These are phyloP conservation scores for Coprinopsis strossmayeri DNA, from an alignment of 768 basidiomycete species.

Conservation along the genomic window DNA sequence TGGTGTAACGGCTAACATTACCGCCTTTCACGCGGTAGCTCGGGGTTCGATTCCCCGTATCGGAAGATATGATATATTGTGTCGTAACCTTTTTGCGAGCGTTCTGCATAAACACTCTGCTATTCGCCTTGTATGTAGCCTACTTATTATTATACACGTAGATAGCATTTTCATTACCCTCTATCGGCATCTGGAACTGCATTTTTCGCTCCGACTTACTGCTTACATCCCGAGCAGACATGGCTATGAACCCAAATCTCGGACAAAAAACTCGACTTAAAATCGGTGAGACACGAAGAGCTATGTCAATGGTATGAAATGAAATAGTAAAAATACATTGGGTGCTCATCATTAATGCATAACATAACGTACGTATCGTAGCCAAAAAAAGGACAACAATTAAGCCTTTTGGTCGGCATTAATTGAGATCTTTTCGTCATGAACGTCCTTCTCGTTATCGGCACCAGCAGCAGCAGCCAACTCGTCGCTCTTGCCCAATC, in stretches of 20 bases:
- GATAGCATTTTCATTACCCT: too few relatives aligned
- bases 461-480: neutral
- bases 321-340: neutral
- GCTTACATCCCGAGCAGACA: too few relatives aligned
- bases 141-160: neutral
- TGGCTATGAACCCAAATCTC: too few relatives aligned
- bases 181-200: too few relatives aligned
- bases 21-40: slow-evolving; percentile 44
- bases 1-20: slow-evolving; percentile 52
- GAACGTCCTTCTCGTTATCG: neutral
- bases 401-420: neutral
- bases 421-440: neutral
- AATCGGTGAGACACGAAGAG: too few relatives aligned
- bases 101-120: neutral
- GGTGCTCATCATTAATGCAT: too few relatives aligned
- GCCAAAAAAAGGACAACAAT: neutral
- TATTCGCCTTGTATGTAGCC: neutral
- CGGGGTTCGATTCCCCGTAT: slow-evolving; percentile 29
- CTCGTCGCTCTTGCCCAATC: slow-evolving; percentile 19
- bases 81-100: too few relatives aligned
- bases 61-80: too few relatives aligned
- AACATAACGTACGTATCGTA: neutral
- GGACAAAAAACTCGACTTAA: too few relatives aligned
- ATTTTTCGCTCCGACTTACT: too few relatives aligned
- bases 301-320: neutral